A percentile compares a stretch with the other conserved stretches of the same genome.
Conservation (phyloP, 179 eudicot species). For the Beta lomatogona region DNA sequence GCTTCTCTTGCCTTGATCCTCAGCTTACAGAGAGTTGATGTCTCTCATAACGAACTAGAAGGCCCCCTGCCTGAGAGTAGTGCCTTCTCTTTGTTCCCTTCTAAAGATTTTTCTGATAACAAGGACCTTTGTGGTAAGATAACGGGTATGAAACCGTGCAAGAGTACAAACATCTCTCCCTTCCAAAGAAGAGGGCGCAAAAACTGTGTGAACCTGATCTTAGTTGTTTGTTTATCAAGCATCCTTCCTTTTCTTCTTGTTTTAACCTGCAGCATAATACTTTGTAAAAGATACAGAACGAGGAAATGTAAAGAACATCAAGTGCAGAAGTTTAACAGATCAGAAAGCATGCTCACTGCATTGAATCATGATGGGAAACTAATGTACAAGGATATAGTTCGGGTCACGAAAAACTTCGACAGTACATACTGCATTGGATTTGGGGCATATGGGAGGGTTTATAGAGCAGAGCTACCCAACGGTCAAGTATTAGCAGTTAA, state of each 20-base stretch:
- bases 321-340: background rate
- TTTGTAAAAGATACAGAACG: background rate
- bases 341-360: background rate
- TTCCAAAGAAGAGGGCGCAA: background rate
- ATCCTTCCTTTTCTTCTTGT: slow-evolving; percentile 2
- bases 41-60: slow-evolving; percentile 29
- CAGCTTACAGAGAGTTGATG: slow-evolving; percentile 25
- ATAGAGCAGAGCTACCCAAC: slow-evolving; percentile 12
- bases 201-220: background rate
- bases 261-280: slow-evolving; percentile 6
- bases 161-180: background rate
- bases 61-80: slow-evolving; percentile 32
- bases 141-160: slow-evolving; percentile 19
- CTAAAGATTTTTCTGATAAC: background rate
- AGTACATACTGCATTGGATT: slow-evolving; percentile 8
- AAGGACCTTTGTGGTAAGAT: slow-evolving; percentile 19
- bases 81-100: slow-evolving; percentile 16
- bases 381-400: slow-evolving; percentile 15
- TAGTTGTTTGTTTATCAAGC: slow-evolving; percentile 5
- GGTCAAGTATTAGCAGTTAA: slow-evolving; percentile 38
- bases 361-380: slow-evolving; percentile 22
- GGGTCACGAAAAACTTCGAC: slow-evolving; percentile 7
- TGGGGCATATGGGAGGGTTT: slow-evolving; percentile 17
- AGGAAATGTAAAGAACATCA: background rate
- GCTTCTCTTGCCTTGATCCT: slow-evolving; percentile 11